Evolutionary conservation across 2,329 filamentous ascomycete genomes (phyloP).

Genomic region (Helotiales sp.): DNA sequence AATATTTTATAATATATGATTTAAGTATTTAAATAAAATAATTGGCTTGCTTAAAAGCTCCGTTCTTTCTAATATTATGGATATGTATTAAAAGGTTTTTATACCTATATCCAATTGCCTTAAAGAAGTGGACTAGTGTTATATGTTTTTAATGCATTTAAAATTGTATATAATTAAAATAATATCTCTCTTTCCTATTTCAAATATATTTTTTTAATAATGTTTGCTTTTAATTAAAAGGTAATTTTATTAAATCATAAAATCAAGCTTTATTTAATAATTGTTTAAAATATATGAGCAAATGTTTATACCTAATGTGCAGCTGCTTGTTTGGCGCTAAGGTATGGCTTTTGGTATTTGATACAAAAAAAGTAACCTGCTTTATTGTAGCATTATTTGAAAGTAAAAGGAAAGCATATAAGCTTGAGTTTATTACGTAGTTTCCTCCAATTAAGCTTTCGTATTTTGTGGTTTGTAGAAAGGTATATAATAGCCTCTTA

Average conservation of each 20-base stretch:
- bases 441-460: not conserved
- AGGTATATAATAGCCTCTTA: too few relatives aligned
- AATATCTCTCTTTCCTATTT: not conserved
- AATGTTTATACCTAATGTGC: not conserved
- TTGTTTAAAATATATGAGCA: not conserved
- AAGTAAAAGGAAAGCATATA: not conserved
- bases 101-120: too few relatives aligned
- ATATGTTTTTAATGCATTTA: not conserved
- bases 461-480: too few relatives aligned
- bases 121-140: not conserved
- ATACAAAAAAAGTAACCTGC: not conserved
- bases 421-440: not conserved
- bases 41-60: not conserved
- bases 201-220: not conserved
- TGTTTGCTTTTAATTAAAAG: too few relatives aligned
- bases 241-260: not conserved
- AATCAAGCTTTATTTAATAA: not conserved
- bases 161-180: not conserved
- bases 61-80: not conserved
- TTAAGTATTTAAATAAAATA: not conserved
- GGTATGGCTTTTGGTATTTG: not conserved
- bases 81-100: not conserved
- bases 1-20: not conserved
- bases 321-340: not conserved
- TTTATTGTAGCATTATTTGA: not conserved